Evolutionary conservation across 768 basidiomycete species (phyloP), one percentile per base, ranked within the genome.

Genomic region (Tephrocybe sp.): DNA sequence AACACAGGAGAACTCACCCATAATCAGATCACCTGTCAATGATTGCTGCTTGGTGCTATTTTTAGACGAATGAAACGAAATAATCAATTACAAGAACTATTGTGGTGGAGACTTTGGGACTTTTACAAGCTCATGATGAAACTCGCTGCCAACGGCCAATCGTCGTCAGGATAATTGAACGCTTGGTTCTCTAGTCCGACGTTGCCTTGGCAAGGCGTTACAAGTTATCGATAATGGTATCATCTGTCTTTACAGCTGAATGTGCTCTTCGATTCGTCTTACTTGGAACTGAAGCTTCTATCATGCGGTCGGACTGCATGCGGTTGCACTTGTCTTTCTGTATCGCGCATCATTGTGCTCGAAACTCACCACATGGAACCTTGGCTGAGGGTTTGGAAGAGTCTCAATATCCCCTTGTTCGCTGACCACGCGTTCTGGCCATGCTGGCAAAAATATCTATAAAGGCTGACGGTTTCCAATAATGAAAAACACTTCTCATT

Each of bases 261-360:
- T 36, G 34, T 36, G 34, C 15, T 36, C 15, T 36, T 36, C 34
- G 34, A 14, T 15, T 14, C 15, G 15, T 36, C 15, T 14, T 36
- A n/a, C 15, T 36, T 36, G 15, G 23, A 12, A 24, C 20, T 24
- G 9, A 24, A 18, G 21, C 26, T 37, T 48, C 37, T 53, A 46
- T 51, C 55, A 59, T 56, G 58, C 47, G 52, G 41, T 32, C 15
- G 25, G 34, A 36, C 46, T 40, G 18, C 55, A 59, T 34, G 55
- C 50, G 58, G 58, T 49, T 20, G 38, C 8, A 14, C 28, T 9
- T 36, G 8, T 15, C 15, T n/a, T 15, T 36, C 8, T 36, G 4
- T 36, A 36, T 36, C 34, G 34, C 34, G 4, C 15, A 15, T 36
- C 34, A 36, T 30, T 33, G 49, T 55, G 20, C 30, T 42, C 12